Evolutionary conservation across 2,329 filamentous ascomycete genomes (phyloP).

Genomic region (Stemphylium vesicarium): DNA sequence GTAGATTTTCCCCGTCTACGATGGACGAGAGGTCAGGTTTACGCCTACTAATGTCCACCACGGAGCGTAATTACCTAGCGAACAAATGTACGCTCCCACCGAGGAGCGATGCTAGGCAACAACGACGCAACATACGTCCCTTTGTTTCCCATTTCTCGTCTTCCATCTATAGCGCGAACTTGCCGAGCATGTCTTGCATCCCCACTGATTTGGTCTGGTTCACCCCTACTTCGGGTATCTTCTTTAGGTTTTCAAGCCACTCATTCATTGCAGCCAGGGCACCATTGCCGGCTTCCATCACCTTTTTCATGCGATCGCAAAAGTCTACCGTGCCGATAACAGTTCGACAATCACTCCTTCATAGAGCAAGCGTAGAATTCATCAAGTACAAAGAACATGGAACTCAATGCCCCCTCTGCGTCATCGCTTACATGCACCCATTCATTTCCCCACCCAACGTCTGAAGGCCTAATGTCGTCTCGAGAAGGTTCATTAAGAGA

Average conservation of each 20-base stretch:
- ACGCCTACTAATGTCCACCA: not conserved
- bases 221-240: constrained; percentile 1
- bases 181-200: not conserved
- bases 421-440: constrained; percentile 1
- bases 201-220: not conserved
- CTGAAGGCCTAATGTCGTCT: not conserved
- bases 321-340: not conserved
- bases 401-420: not conserved
- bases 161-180: not conserved
- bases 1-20: not conserved
- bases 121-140: not conserved
- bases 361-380: not conserved
- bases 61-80: not conserved
- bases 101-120: not conserved
- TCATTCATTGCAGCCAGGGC: constrained; percentile 4
- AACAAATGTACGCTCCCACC: not conserved
- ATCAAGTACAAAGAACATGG: not conserved
- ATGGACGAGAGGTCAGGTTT: not conserved
- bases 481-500: constrained; percentile 4
- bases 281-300: not conserved
- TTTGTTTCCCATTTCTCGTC: not conserved
- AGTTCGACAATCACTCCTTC: not conserved
- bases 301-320: not conserved
- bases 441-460: not conserved
- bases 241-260: constrained; percentile 1